Conservation (phyloP, 306 rosid genomes). For the Bauhinia variegata region DNA sequence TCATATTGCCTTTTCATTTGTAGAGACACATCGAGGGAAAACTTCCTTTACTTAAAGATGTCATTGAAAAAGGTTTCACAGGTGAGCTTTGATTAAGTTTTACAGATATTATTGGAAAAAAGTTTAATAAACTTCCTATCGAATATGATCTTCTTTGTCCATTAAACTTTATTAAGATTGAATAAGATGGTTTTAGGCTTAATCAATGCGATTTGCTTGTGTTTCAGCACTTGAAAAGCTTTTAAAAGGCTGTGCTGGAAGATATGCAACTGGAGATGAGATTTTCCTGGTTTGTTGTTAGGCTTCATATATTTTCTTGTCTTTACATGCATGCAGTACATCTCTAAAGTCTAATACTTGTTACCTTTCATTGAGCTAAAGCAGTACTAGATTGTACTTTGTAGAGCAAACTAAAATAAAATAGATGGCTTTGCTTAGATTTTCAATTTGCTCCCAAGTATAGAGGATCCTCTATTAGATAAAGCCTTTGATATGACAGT, state of each 20-base stretch:
- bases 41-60: constrained; percentile 55
- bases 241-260: constrained; percentile 53
- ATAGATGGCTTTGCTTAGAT: not conserved
- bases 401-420: too few relatives aligned
- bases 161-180: too few relatives aligned
- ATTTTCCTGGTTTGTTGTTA: constrained; percentile 45
- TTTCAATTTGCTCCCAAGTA: not conserved
- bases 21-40: constrained; percentile 72
- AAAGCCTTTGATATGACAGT: not conserved
- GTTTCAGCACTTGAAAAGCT: constrained; percentile 61
- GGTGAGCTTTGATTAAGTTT: constrained; percentile 52
- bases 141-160: too few relatives aligned
- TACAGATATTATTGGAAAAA: too few relatives aligned
- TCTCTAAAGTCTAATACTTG: too few relatives aligned
- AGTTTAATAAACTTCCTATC: too few relatives aligned
- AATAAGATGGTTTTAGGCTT: not conserved
- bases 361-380: not conserved
- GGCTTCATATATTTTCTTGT: not conserved
- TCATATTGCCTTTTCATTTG: constrained; percentile 36
- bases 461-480: not conserved
- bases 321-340: not conserved
- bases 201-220: constrained; percentile 11
- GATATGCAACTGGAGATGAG: constrained; percentile 64
- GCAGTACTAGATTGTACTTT: too few relatives aligned
- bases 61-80: constrained; percentile 63